phyloP scores from a whole-genome alignment of 1,139 yeast species.

The Suhomyces guaymorum region DNA sequence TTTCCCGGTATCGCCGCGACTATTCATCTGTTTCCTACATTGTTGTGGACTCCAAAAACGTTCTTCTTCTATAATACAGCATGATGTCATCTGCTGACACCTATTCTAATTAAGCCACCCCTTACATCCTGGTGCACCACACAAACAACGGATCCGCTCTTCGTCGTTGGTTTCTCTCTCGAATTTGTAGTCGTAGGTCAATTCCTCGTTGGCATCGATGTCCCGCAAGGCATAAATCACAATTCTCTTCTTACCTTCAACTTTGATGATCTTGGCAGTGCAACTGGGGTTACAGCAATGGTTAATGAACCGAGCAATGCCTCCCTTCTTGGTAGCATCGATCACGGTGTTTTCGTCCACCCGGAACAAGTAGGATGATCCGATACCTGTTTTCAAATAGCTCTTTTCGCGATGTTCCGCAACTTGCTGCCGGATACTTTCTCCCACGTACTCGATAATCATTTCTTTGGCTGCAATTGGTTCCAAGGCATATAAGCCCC shows the following conservation, averaged over 20 bases:
- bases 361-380: conserved; percentile 88
- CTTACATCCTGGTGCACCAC: conserved; percentile 94
- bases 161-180: conserved; percentile 89
- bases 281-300: conserved; percentile 98
- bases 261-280: conserved; percentile 94
- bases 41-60: conserved; percentile 3
- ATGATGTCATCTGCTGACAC: conserved; percentile 1
- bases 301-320: conserved; percentile 92
- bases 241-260: conserved; percentile 90
- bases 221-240: conserved; percentile 92
- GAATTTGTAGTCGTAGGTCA: conserved; percentile 93
- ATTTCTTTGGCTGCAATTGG: conserved; percentile 93
- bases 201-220: conserved; percentile 85
- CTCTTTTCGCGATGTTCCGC: conserved; percentile 91
- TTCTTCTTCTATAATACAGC: conserved; percentile 1
- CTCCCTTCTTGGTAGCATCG: conserved; percentile 97
- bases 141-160: conserved; percentile 85
- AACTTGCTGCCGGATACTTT: conserved; percentile 87
- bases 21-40: too few species aligned
- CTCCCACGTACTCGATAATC: conserved; percentile 99
- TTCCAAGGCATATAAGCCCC: conserved; percentile 96
- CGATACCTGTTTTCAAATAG: conserved; percentile 88
- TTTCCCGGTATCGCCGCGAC: too few species aligned
- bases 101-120: conserved; percentile 71
- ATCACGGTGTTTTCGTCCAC: conserved; percentile 93